phyloP scores from a whole-genome alignment of 306 rosid genomes.

The Potentilla sterilis region DNA sequence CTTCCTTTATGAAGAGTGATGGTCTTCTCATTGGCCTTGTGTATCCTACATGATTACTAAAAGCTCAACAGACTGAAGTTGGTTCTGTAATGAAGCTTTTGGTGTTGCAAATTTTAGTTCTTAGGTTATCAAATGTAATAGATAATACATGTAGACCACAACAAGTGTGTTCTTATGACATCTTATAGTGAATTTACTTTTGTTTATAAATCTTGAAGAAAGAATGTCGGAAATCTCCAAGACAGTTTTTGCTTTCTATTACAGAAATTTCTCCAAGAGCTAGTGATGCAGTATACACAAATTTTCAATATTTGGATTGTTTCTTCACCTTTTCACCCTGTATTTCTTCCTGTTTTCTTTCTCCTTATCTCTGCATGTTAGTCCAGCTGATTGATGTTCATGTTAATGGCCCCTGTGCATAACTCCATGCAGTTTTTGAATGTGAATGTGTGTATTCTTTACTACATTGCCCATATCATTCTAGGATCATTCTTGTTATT shows the following conservation, averaged over 20 bases:
- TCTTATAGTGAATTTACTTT: not conserved
- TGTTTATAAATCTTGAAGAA: not conserved
- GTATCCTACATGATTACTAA: not conserved
- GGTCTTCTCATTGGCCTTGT: not conserved
- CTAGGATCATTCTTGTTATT: not conserved
- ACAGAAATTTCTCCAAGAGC: not conserved
- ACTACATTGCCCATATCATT: not conserved
- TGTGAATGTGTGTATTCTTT: not conserved
- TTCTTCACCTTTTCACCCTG: not conserved
- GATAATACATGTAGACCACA: not conserved
- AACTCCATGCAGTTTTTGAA: not conserved
- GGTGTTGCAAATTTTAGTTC: not conserved
- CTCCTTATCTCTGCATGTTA: not conserved
- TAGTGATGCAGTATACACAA: not conserved
- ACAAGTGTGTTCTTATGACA: constrained; percentile 2
- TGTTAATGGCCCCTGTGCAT: not conserved
- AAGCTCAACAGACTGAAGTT: not conserved
- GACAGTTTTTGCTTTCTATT: constrained; percentile 3
- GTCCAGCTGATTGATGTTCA: not conserved
- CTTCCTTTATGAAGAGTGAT: constrained; percentile 34
- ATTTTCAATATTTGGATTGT: not conserved
- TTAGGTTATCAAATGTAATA: not conserved
- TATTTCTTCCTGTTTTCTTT: not conserved
- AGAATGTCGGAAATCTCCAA: not conserved
- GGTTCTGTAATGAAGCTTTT: not conserved